phyloP scores from a whole-genome alignment of 257 asterid species.

The Asclepias syriaca region DNA sequence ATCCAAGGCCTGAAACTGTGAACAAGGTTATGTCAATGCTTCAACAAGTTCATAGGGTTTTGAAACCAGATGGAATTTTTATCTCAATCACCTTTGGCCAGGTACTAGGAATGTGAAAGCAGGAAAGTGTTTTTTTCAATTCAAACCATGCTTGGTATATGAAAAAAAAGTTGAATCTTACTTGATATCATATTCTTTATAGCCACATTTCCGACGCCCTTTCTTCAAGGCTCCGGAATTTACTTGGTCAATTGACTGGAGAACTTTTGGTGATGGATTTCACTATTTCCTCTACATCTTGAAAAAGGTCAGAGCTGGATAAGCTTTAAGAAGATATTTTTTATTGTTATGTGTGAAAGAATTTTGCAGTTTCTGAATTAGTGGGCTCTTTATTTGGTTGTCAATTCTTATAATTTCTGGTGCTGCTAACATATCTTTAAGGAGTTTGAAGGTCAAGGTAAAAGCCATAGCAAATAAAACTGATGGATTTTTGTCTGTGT shows the following conservation, averaged over 20 bases:
- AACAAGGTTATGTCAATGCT: conserved; percentile 77
- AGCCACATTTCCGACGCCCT: conserved; percentile 92
- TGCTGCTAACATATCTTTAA: background rate
- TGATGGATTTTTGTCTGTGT: background rate
- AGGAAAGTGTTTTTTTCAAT: background rate
- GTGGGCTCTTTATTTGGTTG: background rate
- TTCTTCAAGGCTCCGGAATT: conserved; percentile 63
- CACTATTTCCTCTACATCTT: conserved; percentile 84
- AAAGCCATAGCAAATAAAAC: background rate
- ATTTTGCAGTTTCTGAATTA: background rate
- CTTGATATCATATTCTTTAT: conserved; percentile 15
- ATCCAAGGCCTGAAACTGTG: conserved; percentile 68
- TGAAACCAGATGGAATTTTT: conserved; percentile 78
- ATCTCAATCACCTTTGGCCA: conserved; percentile 90
- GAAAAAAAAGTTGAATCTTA: background rate
- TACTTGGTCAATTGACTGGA: conserved; percentile 86
- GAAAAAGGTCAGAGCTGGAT: conserved; percentile 57
- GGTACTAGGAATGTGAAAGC: conserved; percentile 34
- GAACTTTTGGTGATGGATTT: conserved; percentile 85
- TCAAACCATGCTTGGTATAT: background rate
- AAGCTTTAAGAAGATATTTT: background rate
- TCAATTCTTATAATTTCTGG: background rate
- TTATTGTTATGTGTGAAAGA: background rate
- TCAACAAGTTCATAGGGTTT: conserved; percentile 70
- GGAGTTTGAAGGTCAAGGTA: background rate